These are phyloP conservation scores for Phytophthora idaei DNA, from an alignment of 352 stramenopile species.

Conservation along the genomic window DNA sequence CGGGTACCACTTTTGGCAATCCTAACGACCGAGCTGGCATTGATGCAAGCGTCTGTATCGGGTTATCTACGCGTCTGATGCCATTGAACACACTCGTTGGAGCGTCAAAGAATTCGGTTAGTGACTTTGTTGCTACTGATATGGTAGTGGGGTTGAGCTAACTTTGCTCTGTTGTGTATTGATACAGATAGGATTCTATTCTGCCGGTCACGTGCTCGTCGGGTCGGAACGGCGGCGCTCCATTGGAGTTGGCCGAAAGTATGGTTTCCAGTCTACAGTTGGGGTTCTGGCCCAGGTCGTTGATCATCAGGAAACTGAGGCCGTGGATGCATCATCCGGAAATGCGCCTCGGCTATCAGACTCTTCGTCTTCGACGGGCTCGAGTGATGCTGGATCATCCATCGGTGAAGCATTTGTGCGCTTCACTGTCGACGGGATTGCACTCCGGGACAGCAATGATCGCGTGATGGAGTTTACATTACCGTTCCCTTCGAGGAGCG, in stretches of 20 bases:
- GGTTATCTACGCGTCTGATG: slow-evolving; percentile 77
- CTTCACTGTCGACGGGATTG: slow-evolving; percentile 74
- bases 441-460: slow-evolving; percentile 60
- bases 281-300: slow-evolving; percentile 73
- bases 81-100: slow-evolving; percentile 82
- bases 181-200: slow-evolving; percentile 81
- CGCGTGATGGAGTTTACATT: slow-evolving; percentile 66
- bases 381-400: slow-evolving; percentile 18
- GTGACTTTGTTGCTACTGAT: not conserved
- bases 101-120: slow-evolving; percentile 80
- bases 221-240: slow-evolving; percentile 63
- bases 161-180: slow-evolving; percentile 10
- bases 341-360: slow-evolving; percentile 10
- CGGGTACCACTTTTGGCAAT: not conserved
- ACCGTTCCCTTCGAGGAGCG: slow-evolving; percentile 58
- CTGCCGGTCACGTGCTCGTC: slow-evolving; percentile 76
- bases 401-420: slow-evolving; percentile 54
- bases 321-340: slow-evolving; percentile 11
- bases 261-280: slow-evolving; percentile 70
- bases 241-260: slow-evolving; percentile 58
- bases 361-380: slow-evolving; percentile 18
- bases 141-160: slow-evolving; percentile 3
- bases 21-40: slow-evolving; percentile 29
- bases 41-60: slow-evolving; percentile 81
- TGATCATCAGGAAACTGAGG: slow-evolving; percentile 37